Percentiles rank a stretch among this genome's conserved stretches.
Evolutionary conservation across 1,284 basidiomycete genomes (phyloP).

Genomic region (Cryptococcus hybrid): DNA sequence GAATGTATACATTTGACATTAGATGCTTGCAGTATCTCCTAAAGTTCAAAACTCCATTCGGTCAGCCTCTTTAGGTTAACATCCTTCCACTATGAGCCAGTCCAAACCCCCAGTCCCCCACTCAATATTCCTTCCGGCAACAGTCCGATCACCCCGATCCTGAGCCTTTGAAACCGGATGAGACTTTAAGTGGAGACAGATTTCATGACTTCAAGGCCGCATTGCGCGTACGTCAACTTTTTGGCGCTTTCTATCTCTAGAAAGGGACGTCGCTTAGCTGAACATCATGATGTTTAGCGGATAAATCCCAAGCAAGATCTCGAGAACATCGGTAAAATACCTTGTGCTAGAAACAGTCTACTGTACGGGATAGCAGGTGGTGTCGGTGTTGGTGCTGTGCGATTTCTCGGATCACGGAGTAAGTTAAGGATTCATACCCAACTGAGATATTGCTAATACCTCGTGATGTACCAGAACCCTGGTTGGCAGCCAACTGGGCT

Average conservation of each 20-base stretch:
- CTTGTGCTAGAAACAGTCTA: slow-evolving; percentile 44
- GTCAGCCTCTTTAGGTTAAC: not conserved
- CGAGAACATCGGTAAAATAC: slow-evolving; percentile 35
- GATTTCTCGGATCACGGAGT: slow-evolving; percentile 42
- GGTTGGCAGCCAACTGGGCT: slow-evolving; percentile 40
- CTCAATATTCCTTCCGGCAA: slow-evolving; percentile 20
- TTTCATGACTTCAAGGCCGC: slow-evolving; percentile 14
- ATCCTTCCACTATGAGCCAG: not conserved
- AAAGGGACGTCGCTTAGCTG: too few species aligned
- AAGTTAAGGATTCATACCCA: slow-evolving; percentile 11
- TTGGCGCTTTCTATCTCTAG: not conserved
- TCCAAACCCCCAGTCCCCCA: slow-evolving; percentile 6
- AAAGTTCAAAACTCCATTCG: not conserved
- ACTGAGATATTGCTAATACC: not conserved
- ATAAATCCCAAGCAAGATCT: slow-evolving; percentile 47
- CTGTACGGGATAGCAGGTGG: slow-evolving; percentile 48
- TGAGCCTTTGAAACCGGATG: slow-evolving; percentile 7
- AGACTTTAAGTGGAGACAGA: slow-evolving; percentile 12
- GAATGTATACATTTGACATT: too few species aligned
- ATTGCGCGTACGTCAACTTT: slow-evolving; percentile 8
- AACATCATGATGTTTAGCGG: slow-evolving; percentile 4
- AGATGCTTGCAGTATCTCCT: too few species aligned
- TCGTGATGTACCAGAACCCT: slow-evolving; percentile 9
- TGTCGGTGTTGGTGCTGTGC: slow-evolving; percentile 38
- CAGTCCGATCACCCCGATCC: slow-evolving; percentile 15